phyloP scores from a whole-genome alignment of 2,329 filamentous ascomycete species.

The Fusarium sp. region DNA sequence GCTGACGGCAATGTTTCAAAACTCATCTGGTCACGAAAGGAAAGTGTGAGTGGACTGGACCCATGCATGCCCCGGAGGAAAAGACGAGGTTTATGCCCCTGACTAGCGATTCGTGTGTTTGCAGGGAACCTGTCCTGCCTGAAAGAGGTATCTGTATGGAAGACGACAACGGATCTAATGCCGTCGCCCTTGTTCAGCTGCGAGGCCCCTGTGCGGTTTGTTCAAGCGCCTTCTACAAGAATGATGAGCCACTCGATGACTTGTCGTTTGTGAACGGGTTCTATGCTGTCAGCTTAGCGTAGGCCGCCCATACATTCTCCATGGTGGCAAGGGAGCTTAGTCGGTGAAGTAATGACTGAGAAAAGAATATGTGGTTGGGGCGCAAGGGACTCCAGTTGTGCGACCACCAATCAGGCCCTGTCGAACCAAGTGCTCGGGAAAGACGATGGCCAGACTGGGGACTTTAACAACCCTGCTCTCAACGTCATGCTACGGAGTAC shows the following conservation, averaged over 20 bases:
- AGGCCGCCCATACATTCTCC: conserved; percentile 36
- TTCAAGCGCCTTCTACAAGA: conserved; percentile 12
- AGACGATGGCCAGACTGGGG: conserved; percentile 33
- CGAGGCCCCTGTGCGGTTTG: conserved; percentile 17
- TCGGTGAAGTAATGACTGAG: conserved; percentile 32
- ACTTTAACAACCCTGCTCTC: conserved; percentile 25
- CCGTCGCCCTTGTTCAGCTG: conserved; percentile 33
- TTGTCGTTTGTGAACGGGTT: conserved; percentile 8
- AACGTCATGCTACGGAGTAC: conserved; percentile 27
- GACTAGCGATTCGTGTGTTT: conserved; percentile 38
- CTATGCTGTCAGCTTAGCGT: conserved; percentile 38
- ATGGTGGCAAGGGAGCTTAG: conserved; percentile 36
- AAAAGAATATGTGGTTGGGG: conserved; percentile 31
- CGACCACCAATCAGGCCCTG: conserved; percentile 45
- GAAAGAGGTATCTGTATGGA: conserved; percentile 7
- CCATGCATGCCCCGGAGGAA: conserved; percentile 33
- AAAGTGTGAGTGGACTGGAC: conserved; percentile 37
- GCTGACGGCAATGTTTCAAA: conserved; percentile 45
- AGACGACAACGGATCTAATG: conserved; percentile 10
- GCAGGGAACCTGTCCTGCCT: conserved; percentile 14
- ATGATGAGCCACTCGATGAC: conserved; percentile 22
- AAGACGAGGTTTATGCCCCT: conserved; percentile 39
- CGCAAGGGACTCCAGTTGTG: conserved; percentile 21
- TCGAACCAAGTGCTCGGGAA: conserved; percentile 40
- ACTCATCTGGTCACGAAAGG: conserved; percentile 40